Conservation (phyloP, 768 basidiomycete species). For the Grammothele lineata region DNA sequence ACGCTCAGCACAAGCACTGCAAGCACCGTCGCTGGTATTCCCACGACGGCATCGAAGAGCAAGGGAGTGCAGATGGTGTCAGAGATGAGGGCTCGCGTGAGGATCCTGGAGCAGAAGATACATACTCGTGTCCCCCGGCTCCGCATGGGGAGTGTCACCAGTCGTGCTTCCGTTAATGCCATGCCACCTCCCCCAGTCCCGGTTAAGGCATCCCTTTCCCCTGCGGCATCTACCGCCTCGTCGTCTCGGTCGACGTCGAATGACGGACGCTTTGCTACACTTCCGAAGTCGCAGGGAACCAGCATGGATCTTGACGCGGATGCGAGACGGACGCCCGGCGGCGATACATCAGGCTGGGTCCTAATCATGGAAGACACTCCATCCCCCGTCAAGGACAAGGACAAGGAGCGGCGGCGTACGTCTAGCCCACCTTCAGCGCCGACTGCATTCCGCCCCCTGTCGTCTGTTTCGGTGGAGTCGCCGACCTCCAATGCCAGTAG, state of each 20-base stretch:
- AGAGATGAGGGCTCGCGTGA: conserved; percentile 84
- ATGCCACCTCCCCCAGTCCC: conserved; percentile 22
- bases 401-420: conserved; percentile 52
- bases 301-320: conserved; percentile 28
- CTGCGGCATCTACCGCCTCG: conserved; percentile 18
- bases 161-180: conserved; percentile 41
- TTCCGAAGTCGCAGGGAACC: conserved; percentile 19
- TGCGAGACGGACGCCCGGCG: conserved; percentile 42
- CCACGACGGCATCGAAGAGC: conserved; percentile 55
- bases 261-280: conserved; percentile 25
- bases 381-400: conserved; percentile 55
- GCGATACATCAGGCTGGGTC: conserved; percentile 79
- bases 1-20: conserved; percentile 26
- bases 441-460: conserved; percentile 45
- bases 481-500: conserved; percentile 33
- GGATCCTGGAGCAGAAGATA: conserved; percentile 79
- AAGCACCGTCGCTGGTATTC: conserved; percentile 25
- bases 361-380: conserved; percentile 88
- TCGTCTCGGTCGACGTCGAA: conserved; percentile 15
- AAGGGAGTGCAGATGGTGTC: conserved; percentile 91
- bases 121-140: conserved; percentile 83
- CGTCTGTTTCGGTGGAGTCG: conserved; percentile 39
- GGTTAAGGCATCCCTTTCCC: conserved; percentile 15
- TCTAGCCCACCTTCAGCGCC: conserved; percentile 54
- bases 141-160: conserved; percentile 74